These are phyloP conservation scores for Leccinum subtestaceum DNA, from an alignment of 768 basidiomycete species.

Conservation along the genomic window DNA sequence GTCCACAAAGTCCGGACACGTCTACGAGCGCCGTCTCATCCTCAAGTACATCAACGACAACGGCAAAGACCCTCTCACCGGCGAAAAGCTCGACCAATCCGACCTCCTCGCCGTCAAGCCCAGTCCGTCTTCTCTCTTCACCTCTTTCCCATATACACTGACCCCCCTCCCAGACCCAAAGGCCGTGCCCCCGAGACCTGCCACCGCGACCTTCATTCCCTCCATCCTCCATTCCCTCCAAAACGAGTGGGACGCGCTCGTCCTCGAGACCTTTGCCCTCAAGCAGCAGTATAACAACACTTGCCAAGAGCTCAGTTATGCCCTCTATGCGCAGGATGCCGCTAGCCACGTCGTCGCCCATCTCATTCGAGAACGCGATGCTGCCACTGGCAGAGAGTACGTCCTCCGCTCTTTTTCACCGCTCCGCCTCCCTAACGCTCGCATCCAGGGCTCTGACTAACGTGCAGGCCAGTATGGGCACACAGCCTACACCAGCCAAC, in stretches of 20 bases:
- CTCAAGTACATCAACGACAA: constrained; percentile 95
- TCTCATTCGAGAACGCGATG: constrained; percentile 90
- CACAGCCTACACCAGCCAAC: constrained; percentile 49
- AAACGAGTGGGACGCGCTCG: constrained; percentile 94
- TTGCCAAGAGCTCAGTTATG: constrained; percentile 93
- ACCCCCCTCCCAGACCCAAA: constrained; percentile 59
- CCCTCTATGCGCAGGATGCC: constrained; percentile 93
- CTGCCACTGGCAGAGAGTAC: constrained; percentile 77
- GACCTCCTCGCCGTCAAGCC: constrained; percentile 92
- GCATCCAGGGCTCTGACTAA: constrained; percentile 77
- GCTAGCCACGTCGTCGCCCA: constrained; percentile 93
- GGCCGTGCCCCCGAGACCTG: constrained; percentile 81
- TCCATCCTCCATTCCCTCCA: constrained; percentile 87
- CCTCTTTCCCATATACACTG: neutral
- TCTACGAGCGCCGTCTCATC: constrained; percentile 93
- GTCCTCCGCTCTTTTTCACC: constrained; percentile 32
- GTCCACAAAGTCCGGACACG: constrained; percentile 83
- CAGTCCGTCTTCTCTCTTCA: constrained; percentile 53
- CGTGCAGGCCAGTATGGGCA: constrained; percentile 88
- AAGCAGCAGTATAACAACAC: constrained; percentile 85
- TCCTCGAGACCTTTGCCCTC: constrained; percentile 85
- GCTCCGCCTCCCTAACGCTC: constrained; percentile 8
- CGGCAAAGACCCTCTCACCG: constrained; percentile 93
- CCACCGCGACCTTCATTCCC: constrained; percentile 88
- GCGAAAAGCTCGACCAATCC: constrained; percentile 87